Evolutionary conservation across 2,329 filamentous ascomycete species (phyloP), one percentile per base, ranked within the genome.

Genomic region (Sporothrix sp.): DNA sequence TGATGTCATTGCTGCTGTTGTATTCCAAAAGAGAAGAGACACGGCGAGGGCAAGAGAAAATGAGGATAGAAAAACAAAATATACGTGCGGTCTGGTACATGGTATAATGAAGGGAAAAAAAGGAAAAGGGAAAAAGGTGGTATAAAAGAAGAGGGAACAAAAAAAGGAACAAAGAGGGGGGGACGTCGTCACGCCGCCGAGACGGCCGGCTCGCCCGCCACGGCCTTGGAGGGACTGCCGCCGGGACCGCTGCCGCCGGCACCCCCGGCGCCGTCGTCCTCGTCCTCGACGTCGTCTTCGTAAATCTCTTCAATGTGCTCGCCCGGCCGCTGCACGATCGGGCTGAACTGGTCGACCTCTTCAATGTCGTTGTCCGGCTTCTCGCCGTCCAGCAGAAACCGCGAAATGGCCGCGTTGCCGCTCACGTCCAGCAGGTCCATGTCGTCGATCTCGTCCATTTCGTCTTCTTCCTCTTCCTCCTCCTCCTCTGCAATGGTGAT

Each of bases 401-500:
- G 46, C 16, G 39, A 42, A 7, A 47, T 47, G 16, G 46, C 36
- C 4, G 37, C 47, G 21, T 32, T 28, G 7, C 28, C 47, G 2
- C 20, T 32, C 21, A n/a, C 47, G 5, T 13, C 47, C n/a, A n/a
- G n/a, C n/a, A n/a, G n/a, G 7, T 38, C 37, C 14, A 32, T 50
- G 14, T 50, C 53, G 20, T 48, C 48, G 25, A 63, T 42, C 79
- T 65, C 67, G 7, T 64, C 60, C 14, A 48, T 64, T 64, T 49
- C 43, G 6, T 63, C 62, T 3, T 68, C 65, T 4, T 68, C 65
- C 10, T 75, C 73, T 4, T 68, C 65, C 13, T 76, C 74, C 55
- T 82, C 79, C 30, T 82, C 79, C 56, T 79, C 79, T 57, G 84
- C 75, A 30, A 85, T 84, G n/a, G 82, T 82, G 48, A 87, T 82